Conservation (phyloP, 768 basidiomycete species). For the Gautieria morchelliformis region DNA sequence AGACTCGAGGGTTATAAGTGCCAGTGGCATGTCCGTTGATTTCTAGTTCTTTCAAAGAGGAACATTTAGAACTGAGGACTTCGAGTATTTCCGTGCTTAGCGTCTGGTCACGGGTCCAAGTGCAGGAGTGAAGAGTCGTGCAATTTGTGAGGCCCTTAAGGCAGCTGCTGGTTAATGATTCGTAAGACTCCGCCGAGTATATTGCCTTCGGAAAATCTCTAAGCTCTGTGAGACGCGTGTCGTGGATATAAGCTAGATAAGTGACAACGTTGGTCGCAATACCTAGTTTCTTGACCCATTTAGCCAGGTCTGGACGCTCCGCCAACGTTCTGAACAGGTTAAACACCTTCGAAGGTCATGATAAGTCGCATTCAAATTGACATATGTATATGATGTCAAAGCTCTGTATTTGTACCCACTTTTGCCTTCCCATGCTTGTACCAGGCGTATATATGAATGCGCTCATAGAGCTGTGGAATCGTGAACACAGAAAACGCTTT, state of each 20-base stretch:
- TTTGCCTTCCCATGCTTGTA: conserved; percentile 53
- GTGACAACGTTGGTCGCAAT: conserved; percentile 13
- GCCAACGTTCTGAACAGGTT: conserved; percentile 56
- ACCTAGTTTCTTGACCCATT: conserved; percentile 51
- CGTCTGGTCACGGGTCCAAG: conserved; percentile 77
- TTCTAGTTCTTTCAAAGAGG: conserved; percentile 45
- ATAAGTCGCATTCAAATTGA: background rate
- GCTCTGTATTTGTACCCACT: conserved; percentile 24
- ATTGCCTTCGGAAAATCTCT: conserved; percentile 61
- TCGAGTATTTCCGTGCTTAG: conserved; percentile 48
- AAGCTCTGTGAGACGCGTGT: conserved; percentile 39
- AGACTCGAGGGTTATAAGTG: conserved; percentile 43
- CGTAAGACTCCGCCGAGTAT: conserved; percentile 17
- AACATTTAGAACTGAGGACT: conserved; percentile 32
- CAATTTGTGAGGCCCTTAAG: conserved; percentile 50
- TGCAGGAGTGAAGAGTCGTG: conserved; percentile 47
- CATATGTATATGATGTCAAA: no score
- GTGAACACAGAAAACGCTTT: conserved; percentile 44
- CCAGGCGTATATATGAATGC: conserved; percentile 60
- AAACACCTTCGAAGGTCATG: conserved; percentile 36
- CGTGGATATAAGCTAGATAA: background rate
- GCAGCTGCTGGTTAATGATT: conserved; percentile 31
- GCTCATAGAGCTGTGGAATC: conserved; percentile 42
- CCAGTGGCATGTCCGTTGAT: conserved; percentile 56
- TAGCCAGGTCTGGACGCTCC: conserved; percentile 43